Evolutionary conservation across 2,329 filamentous ascomycete genomes (phyloP).

Genomic region (Didymella glomerata): DNA sequence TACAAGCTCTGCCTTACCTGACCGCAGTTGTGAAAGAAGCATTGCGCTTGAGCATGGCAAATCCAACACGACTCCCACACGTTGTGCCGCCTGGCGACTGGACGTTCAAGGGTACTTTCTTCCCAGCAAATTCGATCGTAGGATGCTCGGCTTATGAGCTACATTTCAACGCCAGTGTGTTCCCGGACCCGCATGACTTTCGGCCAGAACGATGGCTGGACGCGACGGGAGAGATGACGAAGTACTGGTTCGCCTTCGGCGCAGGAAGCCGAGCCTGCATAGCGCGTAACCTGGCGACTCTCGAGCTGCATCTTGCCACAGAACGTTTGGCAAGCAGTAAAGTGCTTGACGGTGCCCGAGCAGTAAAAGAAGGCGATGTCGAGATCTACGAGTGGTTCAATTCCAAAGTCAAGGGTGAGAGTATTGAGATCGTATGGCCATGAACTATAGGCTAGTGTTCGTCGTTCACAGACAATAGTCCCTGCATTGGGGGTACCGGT

Average conservation of each 20-base stretch:
- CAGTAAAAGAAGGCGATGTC: conserved; percentile 52
- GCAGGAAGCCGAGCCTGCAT: conserved; percentile 45
- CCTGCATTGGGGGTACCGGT: too few species aligned
- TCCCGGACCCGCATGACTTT: conserved; percentile 31
- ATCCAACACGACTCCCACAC: conserved; percentile 44
- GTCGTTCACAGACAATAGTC: too few species aligned
- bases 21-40: conserved; percentile 58
- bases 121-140: conserved; percentile 37
- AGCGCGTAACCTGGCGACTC: conserved; percentile 42
- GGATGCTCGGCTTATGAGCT: conserved; percentile 43
- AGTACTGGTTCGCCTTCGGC: conserved; percentile 44
- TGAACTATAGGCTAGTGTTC: too few species aligned
- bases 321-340: conserved; percentile 55
- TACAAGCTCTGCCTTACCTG: conserved; percentile 53
- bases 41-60: conserved; percentile 55
- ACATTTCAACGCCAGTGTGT: conserved; percentile 35
- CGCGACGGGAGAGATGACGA: conserved; percentile 43
- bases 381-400: conserved; percentile 67
- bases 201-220: conserved; percentile 47
- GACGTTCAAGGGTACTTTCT: conserved; percentile 36
- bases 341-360: conserved; percentile 56
- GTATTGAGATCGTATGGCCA: conserved; percentile 52
- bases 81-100: conserved; percentile 40
- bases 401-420: conserved; percentile 60
- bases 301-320: conserved; percentile 43